Evolutionary conservation across 164 flowering plant species (phyloP).

Genomic region (Macadamia tetraphylla): DNA sequence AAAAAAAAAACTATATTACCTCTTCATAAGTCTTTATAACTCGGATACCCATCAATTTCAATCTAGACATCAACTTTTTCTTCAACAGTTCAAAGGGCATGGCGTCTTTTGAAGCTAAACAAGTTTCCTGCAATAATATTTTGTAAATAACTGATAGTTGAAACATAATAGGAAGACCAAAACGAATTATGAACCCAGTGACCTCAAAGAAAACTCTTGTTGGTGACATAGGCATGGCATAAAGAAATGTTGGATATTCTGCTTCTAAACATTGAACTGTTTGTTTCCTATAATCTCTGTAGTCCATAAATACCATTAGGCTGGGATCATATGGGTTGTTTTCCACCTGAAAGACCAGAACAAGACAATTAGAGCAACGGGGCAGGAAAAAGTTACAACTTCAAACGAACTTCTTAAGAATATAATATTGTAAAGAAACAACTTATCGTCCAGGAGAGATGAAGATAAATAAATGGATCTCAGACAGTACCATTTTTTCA

Average conservation of each 20-base stretch:
- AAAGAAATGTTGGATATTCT: constrained; percentile 86
- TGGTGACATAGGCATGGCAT: constrained; percentile 91
- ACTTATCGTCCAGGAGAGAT: neutral
- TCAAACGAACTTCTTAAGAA: neutral
- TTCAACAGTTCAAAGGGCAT: constrained; percentile 86
- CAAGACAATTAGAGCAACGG: neutral
- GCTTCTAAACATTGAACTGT: constrained; percentile 44
- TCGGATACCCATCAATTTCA: constrained; percentile 76
- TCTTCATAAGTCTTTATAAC: constrained; percentile 78
- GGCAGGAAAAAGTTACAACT: neutral
- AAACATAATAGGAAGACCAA: neutral
- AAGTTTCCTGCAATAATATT: constrained; percentile 74
- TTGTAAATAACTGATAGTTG: neutral
- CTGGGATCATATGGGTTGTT: constrained; percentile 89
- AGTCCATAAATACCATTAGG: constrained; percentile 99
- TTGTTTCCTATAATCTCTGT: constrained; percentile 65
- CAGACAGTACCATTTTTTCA: neutral
- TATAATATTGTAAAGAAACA: neutral
- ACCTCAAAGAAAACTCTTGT: constrained; percentile 98
- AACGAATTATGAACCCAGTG: constrained; percentile 4
- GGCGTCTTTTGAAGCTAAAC: constrained; percentile 87
- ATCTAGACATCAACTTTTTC: constrained; percentile 68
- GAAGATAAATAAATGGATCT: neutral
- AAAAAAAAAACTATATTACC: constrained; percentile 32
- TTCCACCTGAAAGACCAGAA: constrained; percentile 60